Percentiles rank a stretch among this genome's conserved stretches.
These are phyloP conservation scores for Geranomyces variabilis DNA, from an alignment of 192 early-diverging fungal genomes.

Conservation along the genomic window DNA sequence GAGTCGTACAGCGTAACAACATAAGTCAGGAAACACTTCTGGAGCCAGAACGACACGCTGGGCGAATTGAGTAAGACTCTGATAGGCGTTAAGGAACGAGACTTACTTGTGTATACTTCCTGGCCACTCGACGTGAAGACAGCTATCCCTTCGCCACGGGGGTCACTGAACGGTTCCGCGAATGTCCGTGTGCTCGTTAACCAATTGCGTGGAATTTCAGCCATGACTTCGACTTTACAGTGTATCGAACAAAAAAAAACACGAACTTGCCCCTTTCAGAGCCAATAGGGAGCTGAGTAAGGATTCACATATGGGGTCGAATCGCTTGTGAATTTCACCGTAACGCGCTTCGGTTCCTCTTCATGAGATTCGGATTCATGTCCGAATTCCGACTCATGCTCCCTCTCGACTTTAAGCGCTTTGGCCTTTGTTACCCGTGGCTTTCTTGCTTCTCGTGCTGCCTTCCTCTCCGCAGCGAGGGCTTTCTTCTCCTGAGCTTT, in stretches of 20 bases:
- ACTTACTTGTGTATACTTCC: background rate
- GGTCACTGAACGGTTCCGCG: background rate
- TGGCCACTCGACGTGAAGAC: background rate
- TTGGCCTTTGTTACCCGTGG: background rate
- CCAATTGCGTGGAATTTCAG: slow-evolving; percentile 14
- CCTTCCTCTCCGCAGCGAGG: slow-evolving; percentile 1
- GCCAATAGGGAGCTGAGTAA: slow-evolving; percentile 1
- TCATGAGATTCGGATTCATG: background rate
- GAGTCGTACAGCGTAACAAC: slow-evolving; percentile 8
- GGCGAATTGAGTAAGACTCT: background rate
- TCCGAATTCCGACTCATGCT: background rate
- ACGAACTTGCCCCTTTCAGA: background rate
- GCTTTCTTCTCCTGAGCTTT: slow-evolving; percentile 5
- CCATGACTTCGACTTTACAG: background rate
- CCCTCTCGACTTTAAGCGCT: background rate
- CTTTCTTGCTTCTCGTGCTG: background rate
- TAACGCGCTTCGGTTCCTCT: background rate
- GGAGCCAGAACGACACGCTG: background rate
- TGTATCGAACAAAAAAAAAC: slow-evolving; percentile 14
- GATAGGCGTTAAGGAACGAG: slow-evolving; percentile 8
- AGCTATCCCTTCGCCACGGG: background rate
- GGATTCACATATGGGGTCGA: background rate
- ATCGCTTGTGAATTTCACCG: background rate
- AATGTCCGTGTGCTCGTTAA: slow-evolving; percentile 1
- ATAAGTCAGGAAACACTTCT: slow-evolving; percentile 5